Base-by-base conservation (phyloP, 768 basidiomycete species). In the Neoboletus subvelutipes region DNA sequence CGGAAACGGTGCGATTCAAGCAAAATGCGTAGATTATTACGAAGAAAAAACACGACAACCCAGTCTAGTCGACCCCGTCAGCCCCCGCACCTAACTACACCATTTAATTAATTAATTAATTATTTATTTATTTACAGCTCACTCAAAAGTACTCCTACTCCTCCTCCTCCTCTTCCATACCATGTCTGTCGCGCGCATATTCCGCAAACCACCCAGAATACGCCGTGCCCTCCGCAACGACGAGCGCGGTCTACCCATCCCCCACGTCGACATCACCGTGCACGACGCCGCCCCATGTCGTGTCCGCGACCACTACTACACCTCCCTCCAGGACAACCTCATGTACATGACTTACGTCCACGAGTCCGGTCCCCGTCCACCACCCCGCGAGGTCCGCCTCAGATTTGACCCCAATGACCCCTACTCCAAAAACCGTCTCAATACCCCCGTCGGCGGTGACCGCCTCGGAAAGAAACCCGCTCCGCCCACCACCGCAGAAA, bases 311-410 rank as follows among this genome's bases (percentile, higher is more conserved):
- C 93, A 98, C 77, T 98, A 97, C 77, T 70, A 90, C 72, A 75
- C 77, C 39, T 87, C 94, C 10, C 80, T 98, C 58, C 84, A 84
- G 22, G 89, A 94, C 72, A 83, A 98, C 75, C 78, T 94, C 64
- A 85, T 98, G 82, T 99, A 99, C 81, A 87, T 98, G 82, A 89
- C 88, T 52, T 97, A 98, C 77, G 77, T 82, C 49, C 96, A 98
- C 73, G 80, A 86, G 64, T 73, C 77, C 42, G 77, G 71, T n/a
- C 73, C 80, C 6, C 80, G 78, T 45, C 80, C 81, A 13, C 74
- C 79, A 12, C 78, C 78, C 10, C 82, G 84, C 57, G 73, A 78
- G 50, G 85, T 86, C 57, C 84, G 85, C 50, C 83, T 85, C 59
- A 83, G 76, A 18, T 90, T 83, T 75, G 87, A 94, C 77, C 86